Conservation (phyloP, 2,329 filamentous ascomycete genomes). For the Thelonectria discophora region DNA sequence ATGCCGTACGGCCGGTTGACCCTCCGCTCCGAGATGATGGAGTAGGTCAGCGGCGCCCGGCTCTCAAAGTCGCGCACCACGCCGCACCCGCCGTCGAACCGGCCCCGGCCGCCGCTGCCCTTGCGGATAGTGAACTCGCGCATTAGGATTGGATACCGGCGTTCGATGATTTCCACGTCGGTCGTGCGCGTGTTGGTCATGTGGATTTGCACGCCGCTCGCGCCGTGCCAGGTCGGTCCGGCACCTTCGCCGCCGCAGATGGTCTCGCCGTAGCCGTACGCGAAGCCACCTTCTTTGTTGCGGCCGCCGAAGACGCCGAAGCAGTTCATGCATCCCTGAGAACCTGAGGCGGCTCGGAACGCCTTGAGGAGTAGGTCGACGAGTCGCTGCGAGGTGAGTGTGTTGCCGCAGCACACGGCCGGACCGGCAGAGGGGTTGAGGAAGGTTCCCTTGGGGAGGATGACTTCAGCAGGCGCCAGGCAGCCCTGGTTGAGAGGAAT, state of each 20-base stretch:
- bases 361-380: slow-evolving; percentile 76
- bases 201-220: slow-evolving; percentile 43
- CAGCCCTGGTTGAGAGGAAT: slow-evolving; percentile 56
- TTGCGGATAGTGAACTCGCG: slow-evolving; percentile 41
- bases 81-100: slow-evolving; percentile 67
- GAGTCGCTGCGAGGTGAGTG: slow-evolving; percentile 45
- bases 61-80: slow-evolving; percentile 36
- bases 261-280: slow-evolving; percentile 48
- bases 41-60: slow-evolving; percentile 42
- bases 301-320: slow-evolving; percentile 74
- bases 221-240: slow-evolving; percentile 40
- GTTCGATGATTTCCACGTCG: slow-evolving; percentile 46
- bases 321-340: slow-evolving; percentile 81
- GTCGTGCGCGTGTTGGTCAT: slow-evolving; percentile 49
- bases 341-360: slow-evolving; percentile 76
- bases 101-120: slow-evolving; percentile 64
- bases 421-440: slow-evolving; percentile 44
- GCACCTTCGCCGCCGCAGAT: slow-evolving; percentile 44
- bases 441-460: slow-evolving; percentile 40
- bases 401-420: slow-evolving; percentile 44
- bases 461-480: slow-evolving; percentile 47
- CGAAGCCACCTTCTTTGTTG: slow-evolving; percentile 25
- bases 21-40: slow-evolving; percentile 48
- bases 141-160: slow-evolving; percentile 44
- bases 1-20: slow-evolving; percentile 48